These are phyloP conservation scores for Xylariaceae sp. DNA, from an alignment of 2,329 filamentous ascomycete species.

Conservation along the genomic window DNA sequence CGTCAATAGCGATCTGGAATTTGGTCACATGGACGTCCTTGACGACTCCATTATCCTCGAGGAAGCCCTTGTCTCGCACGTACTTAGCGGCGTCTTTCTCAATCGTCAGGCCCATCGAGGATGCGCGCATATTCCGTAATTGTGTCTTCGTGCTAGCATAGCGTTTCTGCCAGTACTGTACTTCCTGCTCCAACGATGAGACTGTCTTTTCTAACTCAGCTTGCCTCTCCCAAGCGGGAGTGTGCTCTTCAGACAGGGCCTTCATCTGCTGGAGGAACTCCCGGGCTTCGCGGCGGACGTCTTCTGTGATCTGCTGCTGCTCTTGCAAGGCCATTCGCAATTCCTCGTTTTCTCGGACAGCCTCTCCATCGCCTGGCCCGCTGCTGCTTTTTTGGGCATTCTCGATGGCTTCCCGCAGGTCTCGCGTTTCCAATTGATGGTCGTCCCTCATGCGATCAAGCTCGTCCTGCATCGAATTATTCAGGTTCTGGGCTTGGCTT, in stretches of 20 bases:
- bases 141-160: conserved; percentile 88
- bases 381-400: conserved; percentile 37
- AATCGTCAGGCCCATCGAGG: conserved; percentile 68
- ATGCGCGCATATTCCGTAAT: conserved; percentile 73
- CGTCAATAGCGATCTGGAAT: conserved; percentile 92
- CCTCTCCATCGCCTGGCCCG: conserved; percentile 43
- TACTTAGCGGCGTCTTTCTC: conserved; percentile 67
- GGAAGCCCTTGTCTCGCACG: conserved; percentile 62
- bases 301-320: conserved; percentile 79
- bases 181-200: conserved; percentile 72
- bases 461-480: conserved; percentile 73
- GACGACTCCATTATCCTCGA: conserved; percentile 69
- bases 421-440: conserved; percentile 59
- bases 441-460: conserved; percentile 68
- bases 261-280: conserved; percentile 88
- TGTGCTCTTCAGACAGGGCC: conserved; percentile 73
- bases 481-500: conserved; percentile 69
- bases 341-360: conserved; percentile 65
- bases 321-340: conserved; percentile 61
- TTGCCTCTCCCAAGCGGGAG: conserved; percentile 75
- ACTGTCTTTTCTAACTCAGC: conserved; percentile 73
- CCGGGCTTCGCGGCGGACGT: conserved; percentile 79
- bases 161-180: conserved; percentile 84
- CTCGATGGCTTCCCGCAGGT: conserved; percentile 61
- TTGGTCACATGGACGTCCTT: conserved; percentile 91